A percentile compares a stretch with the other conserved stretches of the same genome.
Evolutionary conservation across 768 basidiomycete species (phyloP).

Genomic region (Rhizopogon salebrosus): DNA sequence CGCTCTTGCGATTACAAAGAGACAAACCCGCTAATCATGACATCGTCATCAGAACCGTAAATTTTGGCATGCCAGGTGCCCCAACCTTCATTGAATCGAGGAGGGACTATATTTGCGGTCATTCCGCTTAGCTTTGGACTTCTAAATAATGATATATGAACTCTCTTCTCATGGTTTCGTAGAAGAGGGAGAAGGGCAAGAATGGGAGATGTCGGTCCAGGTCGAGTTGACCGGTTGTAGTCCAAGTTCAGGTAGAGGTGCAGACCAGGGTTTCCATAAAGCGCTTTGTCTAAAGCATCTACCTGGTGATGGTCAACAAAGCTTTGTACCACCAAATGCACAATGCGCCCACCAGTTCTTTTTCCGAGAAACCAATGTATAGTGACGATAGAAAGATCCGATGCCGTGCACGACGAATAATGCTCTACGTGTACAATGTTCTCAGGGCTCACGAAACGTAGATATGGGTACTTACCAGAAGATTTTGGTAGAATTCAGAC

Average conservation of each 20-base stretch:
- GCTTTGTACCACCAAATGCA: not conserved
- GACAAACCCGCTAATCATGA: constrained; percentile 88
- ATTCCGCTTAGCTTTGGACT: constrained; percentile 80
- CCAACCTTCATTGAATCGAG: constrained; percentile 97
- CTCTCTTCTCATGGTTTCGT: constrained; percentile 62
- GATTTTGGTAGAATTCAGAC: constrained; percentile 44
- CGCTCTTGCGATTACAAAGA: constrained; percentile 14
- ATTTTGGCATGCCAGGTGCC: constrained; percentile 98
- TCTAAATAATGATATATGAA: constrained; percentile 78
- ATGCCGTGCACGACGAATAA: constrained; percentile 69
- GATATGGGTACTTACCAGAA: constrained; percentile 44
- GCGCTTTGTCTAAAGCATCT: constrained; percentile 53
- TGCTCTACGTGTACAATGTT: constrained; percentile 42
- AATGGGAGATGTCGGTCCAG: constrained; percentile 64
- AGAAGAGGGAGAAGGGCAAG: constrained; percentile 69
- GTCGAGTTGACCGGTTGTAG: constrained; percentile 72
- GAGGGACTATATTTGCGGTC: constrained; percentile 74
- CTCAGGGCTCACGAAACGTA: not conserved
- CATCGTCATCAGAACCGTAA: constrained; percentile 88
- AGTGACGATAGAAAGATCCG: constrained; percentile 88
- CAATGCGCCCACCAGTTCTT: constrained; percentile 59
- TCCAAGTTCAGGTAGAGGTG: constrained; percentile 74
- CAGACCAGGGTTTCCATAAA: constrained; percentile 55
- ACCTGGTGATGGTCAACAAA: constrained; percentile 46
- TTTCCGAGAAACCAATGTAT: constrained; percentile 80